Conservation (phyloP, 2,329 filamentous ascomycete species). For the Beauveria caledonica region DNA sequence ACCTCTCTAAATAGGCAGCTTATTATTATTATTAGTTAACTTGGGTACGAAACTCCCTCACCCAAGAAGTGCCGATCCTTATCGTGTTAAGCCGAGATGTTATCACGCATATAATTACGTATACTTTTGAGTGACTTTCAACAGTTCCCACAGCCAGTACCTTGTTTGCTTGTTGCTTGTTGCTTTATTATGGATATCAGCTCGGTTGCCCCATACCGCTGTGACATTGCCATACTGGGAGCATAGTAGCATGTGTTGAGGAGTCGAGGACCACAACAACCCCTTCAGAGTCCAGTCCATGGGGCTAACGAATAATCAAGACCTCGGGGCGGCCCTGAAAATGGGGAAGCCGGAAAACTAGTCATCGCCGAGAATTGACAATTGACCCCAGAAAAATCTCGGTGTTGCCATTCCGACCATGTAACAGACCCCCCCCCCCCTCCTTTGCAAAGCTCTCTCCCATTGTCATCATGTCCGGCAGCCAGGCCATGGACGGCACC, state of each 20-base stretch:
- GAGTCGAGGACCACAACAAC: neutral
- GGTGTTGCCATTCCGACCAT: neutral
- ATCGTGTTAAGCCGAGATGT: conserved; percentile 8
- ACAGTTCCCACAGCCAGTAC: neutral
- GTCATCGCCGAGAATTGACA: neutral
- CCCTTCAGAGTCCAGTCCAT: neutral
- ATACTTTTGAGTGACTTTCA: conserved; percentile 13
- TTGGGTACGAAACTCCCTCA: conserved; percentile 9
- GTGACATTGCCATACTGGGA: neutral
- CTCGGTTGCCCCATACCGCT: neutral
- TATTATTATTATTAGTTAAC: neutral
- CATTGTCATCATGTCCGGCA: conserved; percentile 5
- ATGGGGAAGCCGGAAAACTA: neutral
- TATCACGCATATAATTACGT: neutral
- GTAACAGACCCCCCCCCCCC: neutral
- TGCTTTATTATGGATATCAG: neutral
- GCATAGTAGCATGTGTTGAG: conserved; percentile 4
- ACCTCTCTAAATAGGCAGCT: neutral
- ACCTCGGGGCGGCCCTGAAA: neutral
- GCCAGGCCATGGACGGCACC: conserved; percentile 19
- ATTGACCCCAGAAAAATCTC: neutral
- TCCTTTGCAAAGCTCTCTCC: neutral
- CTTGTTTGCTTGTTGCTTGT: too few relatives aligned
- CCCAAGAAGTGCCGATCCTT: conserved; percentile 7
- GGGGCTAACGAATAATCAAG: too few relatives aligned